Conservation (phyloP, 2,329 filamentous ascomycete species). For the Talaromyces verruculosus region DNA sequence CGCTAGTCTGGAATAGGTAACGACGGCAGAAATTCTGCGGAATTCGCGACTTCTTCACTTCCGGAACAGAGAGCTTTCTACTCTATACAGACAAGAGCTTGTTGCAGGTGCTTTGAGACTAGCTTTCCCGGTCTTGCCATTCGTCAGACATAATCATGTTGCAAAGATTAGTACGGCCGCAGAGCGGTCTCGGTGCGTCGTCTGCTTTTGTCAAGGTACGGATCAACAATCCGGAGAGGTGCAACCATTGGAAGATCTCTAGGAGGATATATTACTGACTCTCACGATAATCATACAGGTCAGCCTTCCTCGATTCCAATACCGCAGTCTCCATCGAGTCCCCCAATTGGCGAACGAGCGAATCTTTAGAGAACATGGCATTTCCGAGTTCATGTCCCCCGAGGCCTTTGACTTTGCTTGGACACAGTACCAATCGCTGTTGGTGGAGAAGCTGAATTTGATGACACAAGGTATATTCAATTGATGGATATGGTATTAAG, state of each 20-base stretch:
- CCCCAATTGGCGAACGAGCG: conserved; percentile 51
- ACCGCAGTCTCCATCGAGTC: conserved; percentile 45
- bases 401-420: conserved; percentile 74
- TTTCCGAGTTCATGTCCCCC: conserved; percentile 70
- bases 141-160: conserved; percentile 34
- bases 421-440: conserved; percentile 73
- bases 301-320: conserved; percentile 40
- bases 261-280: background rate
- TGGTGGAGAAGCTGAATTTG: conserved; percentile 74
- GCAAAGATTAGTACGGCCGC: conserved; percentile 45
- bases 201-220: conserved; percentile 35
- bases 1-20: conserved; percentile 32
- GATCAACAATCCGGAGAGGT: background rate
- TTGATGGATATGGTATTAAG: background rate
- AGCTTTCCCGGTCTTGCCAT: background rate
- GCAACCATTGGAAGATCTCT: background rate
- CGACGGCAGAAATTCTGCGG: conserved; percentile 37
- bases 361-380: conserved; percentile 51
- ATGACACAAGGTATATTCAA: conserved; percentile 63
- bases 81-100: conserved; percentile 23
- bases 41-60: conserved; percentile 24
- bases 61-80: conserved; percentile 21
- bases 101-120: conserved; percentile 9
- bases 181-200: conserved; percentile 44
- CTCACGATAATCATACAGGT: conserved; percentile 29